Base-by-base conservation (phyloP, 2,329 filamentous ascomycete species). In the Trichoderma afroharzianum region DNA sequence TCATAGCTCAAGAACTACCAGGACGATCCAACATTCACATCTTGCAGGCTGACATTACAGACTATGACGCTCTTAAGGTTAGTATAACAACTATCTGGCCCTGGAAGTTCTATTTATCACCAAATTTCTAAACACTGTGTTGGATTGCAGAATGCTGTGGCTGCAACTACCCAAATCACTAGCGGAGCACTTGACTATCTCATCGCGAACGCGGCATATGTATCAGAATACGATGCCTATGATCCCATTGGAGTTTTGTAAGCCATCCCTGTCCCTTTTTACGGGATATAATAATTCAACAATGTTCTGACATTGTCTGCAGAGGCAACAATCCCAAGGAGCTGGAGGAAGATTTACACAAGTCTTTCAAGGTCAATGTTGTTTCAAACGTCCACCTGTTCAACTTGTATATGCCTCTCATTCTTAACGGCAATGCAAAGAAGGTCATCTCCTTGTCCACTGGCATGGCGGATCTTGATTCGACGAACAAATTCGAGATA, bases 21-120 rank as follows among this genome's bases (percentile, higher is more conserved):
- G 63, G 50, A 57, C 50, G 63, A 18, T 67, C 50, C 63, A 67
- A 67, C 50, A 32, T 67, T 9, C 63, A 67, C 50, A 58, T 67
- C 4, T 8, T 67, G 11, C 32, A 67, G 21, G 63, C 50, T 7
- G 63, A 67, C 18, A 67, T 67, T 26, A 67, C 63, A 21, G 50
- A 67, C 24, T 67, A 67, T 21, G 32, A 67, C 3, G 63, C 50
- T 18, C 1, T 67, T 9, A 57, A 67, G 15, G 63, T 67, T 6
- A 67, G 15, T 6, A 58, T 18, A n/a, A n/a, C 8, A 43, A 2
- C 2, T 7, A 26, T 1, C 2, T 14, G 3, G 5, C 4, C n/a
- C 6, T 55, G n/a, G 7, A 1, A 36, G 33, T 1, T 43, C 15
- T 43, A 43, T 24, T 26, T 4, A 4, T 3, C 4, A 12, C 30